A percentile compares a stretch with the other conserved stretches of the same genome.
Evolutionary conservation across 2,329 filamentous ascomycete species (phyloP).

Genomic region (Fusarium sublunatum): DNA sequence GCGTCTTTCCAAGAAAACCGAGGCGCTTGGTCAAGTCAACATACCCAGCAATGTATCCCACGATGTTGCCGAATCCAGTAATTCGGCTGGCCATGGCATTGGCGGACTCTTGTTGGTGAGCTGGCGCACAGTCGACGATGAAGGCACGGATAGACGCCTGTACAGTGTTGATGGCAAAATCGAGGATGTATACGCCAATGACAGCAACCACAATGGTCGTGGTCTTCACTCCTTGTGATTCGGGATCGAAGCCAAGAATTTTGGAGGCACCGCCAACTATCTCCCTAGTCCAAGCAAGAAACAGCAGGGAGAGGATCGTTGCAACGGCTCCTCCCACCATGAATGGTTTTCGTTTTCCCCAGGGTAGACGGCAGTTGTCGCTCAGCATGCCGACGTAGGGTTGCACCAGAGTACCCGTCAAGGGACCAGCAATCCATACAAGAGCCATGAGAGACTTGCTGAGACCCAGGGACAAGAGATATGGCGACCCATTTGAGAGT

Average conservation of each 20-base stretch:
- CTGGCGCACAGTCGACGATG: conserved; percentile 91
- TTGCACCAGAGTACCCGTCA: conserved; percentile 82
- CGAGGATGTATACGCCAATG: conserved; percentile 86
- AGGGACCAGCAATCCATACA: conserved; percentile 85
- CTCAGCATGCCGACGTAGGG: conserved; percentile 85
- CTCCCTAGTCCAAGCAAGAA: conserved; percentile 79
- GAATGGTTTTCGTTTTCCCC: conserved; percentile 85
- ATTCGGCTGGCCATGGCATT: conserved; percentile 95
- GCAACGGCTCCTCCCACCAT: conserved; percentile 77
- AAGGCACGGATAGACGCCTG: conserved; percentile 93
- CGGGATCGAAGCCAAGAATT: conserved; percentile 76
- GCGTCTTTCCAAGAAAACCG: conserved; percentile 84
- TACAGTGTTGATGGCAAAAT: conserved; percentile 97
- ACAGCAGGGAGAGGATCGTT: conserved; percentile 74
- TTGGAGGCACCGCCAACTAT: conserved; percentile 74
- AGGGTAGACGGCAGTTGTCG: conserved; percentile 78
- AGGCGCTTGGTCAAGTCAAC: conserved; percentile 79
- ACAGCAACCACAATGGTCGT: conserved; percentile 83
- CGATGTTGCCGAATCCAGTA: conserved; percentile 87
- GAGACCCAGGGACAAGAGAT: conserved; percentile 81
- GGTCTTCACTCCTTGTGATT: conserved; percentile 71
- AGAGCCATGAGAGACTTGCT: conserved; percentile 85
- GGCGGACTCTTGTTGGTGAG: conserved; percentile 91
- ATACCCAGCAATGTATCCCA: conserved; percentile 90
- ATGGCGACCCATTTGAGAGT: conserved; percentile 90